Evolutionary conservation across 495 filamentous ascomycete species (phyloP).

Genomic region (Neurospora africana): DNA sequence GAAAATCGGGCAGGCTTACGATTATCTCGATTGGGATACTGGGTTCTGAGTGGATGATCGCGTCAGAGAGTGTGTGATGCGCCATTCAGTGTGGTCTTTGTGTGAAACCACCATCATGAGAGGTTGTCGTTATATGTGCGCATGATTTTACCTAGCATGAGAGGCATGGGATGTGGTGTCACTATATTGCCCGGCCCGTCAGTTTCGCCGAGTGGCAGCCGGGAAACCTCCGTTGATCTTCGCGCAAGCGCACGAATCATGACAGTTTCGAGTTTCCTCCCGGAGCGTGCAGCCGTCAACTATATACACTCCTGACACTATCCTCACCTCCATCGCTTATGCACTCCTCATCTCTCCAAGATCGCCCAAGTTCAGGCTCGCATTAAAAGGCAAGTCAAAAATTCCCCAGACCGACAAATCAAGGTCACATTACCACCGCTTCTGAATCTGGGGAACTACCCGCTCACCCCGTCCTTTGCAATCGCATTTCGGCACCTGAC

Average conservation of each 20-base stretch:
- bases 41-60: background rate
- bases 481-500: background rate
- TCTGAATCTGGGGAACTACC: background rate
- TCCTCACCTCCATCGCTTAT: background rate
- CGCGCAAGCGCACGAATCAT: background rate
- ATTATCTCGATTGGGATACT: background rate
- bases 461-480: background rate
- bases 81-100: background rate
- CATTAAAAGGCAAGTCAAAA: background rate
- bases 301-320: background rate
- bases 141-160: background rate
- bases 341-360: background rate
- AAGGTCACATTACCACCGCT: background rate
- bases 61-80: background rate
- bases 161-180: background rate
- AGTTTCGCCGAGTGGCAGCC: background rate
- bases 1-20: background rate
- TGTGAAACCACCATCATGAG: background rate
- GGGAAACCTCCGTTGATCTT: background rate
- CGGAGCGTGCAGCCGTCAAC: background rate
- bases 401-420: background rate
- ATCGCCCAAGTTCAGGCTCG: background rate
- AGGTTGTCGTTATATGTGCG: background rate
- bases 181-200: background rate
- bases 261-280: background rate